Evolutionary conservation across 805 yeast species (phyloP).

Genomic region (Candida tammaniensis): DNA sequence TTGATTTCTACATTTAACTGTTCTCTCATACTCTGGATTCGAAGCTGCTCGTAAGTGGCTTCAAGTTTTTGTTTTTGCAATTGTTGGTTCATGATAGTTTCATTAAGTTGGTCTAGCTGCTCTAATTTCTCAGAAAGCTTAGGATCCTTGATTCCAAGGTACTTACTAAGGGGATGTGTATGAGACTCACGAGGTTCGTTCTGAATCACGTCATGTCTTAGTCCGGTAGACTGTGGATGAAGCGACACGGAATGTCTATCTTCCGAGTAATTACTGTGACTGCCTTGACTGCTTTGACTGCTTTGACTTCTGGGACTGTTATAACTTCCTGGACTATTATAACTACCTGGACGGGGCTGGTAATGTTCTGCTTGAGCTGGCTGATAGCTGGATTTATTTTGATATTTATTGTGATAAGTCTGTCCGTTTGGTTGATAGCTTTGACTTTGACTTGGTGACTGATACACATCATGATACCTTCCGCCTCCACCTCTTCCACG

Average conservation of each 20-base stretch:
- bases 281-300: not conserved
- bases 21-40: conserved; percentile 28
- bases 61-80: conserved; percentile 20
- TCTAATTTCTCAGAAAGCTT: conserved; percentile 22
- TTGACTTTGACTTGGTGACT: conserved; percentile 1
- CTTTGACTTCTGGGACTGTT: not conserved
- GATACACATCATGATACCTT: conserved; percentile 4
- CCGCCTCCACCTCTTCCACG: conserved; percentile 10
- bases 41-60: conserved; percentile 16
- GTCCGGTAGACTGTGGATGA: not conserved
- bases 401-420: not conserved
- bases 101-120: conserved; percentile 24
- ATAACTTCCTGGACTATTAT: not conserved
- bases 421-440: not conserved
- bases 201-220: not conserved
- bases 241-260: not conserved
- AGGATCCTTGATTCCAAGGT: conserved; percentile 5
- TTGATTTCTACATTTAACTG: conserved; percentile 34
- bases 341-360: not conserved
- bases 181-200: not conserved
- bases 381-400: not conserved
- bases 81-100: conserved; percentile 25
- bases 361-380: not conserved
- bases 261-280: not conserved
- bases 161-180: conserved; percentile 1